Evolutionary conservation across 768 basidiomycete genomes (phyloP), one percentile per base, ranked within the genome.

Genomic region (Paxillus ammoniavirescens): DNA sequence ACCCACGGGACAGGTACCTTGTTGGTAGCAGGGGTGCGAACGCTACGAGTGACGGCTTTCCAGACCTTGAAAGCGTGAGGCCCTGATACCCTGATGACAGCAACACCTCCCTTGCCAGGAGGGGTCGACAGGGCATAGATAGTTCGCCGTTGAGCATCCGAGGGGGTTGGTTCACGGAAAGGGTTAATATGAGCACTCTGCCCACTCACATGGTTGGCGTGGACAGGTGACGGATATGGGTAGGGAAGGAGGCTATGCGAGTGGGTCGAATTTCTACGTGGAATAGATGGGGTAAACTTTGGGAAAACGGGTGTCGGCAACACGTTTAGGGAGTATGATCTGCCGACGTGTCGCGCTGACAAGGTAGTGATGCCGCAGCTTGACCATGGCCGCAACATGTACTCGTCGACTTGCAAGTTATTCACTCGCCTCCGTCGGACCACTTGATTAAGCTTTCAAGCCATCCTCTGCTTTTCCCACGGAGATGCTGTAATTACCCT

Each of bases 111-210:
- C 56, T 86, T 92, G 1, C 92, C 93, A 2, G 88, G 83, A 2
- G 93, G 90, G 0, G 92, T 93, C 0, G 93, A 91, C 26, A 94
- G 77, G 1, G 93, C 93, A 65, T 89, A 96, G 43, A 96, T 91
- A 2, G 93, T 95, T 21, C 70, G 63, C n/a, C 78, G 74, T 65
- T 91, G 87, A 5, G 85, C 71, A 43, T 77, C 75, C 10, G 78
- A 79, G 41, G 59, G 67, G 0, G 67, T 64, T 7, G 67, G 59
- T 9, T 56, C 26, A 10, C 21, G 17, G 10, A 10, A 17, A 14
- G 47, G 17, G 41, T 53, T 30, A 50, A 40, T 23, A 54, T 9
- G 17, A 41, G 23, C 15, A 47, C 35, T 8, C 31, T 28, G 26
- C 18, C 30, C 28, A 40, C 28, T 47, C 14, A 30, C 36, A n/a